A percentile compares a stretch with the other conserved stretches of the same genome.
Evolutionary conservation across 768 basidiomycete species (phyloP).

Genomic region (Leucocoprinus sp.): DNA sequence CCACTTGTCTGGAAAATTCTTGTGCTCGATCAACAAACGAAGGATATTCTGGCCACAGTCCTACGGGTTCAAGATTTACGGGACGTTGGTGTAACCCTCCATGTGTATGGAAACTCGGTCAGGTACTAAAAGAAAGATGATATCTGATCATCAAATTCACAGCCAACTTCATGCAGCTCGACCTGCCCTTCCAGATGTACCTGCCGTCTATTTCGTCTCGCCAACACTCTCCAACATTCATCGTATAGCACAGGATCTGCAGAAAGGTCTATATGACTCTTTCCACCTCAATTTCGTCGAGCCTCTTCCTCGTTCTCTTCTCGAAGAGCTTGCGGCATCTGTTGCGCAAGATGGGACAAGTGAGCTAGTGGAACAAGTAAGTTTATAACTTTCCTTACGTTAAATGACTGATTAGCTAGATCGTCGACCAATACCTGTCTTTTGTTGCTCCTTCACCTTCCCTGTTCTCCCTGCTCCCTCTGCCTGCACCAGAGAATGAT

Average conservation of each 20-base stretch:
- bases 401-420: slow-evolving; percentile 32
- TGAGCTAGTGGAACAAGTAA: slow-evolving; percentile 72
- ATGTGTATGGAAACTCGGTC: slow-evolving; percentile 63
- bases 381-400: slow-evolving; percentile 13
- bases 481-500: slow-evolving; percentile 23
- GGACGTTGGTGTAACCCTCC: slow-evolving; percentile 94
- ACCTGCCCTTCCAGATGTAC: slow-evolving; percentile 89
- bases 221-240: slow-evolving; percentile 82
- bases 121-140: background rate
- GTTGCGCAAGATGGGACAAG: slow-evolving; percentile 81
- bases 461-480: slow-evolving; percentile 82
- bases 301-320: slow-evolving; percentile 74
- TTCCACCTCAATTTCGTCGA: slow-evolving; percentile 95
- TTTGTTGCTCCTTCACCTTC: slow-evolving; percentile 92
- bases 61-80: slow-evolving; percentile 93
- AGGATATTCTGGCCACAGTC: slow-evolving; percentile 93
- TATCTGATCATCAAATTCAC: slow-evolving; percentile 6
- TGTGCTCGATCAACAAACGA: slow-evolving; percentile 89
- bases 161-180: slow-evolving; percentile 89
- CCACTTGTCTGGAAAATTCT: slow-evolving; percentile 96
- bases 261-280: slow-evolving; percentile 83
- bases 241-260: slow-evolving; percentile 90
- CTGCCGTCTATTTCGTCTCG: slow-evolving; percentile 93
- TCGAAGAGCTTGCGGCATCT: slow-evolving; percentile 89
- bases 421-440: slow-evolving; percentile 94